Evolutionary conservation across 2,329 filamentous ascomycete species (phyloP).

Genomic region (Didymella sp.): DNA sequence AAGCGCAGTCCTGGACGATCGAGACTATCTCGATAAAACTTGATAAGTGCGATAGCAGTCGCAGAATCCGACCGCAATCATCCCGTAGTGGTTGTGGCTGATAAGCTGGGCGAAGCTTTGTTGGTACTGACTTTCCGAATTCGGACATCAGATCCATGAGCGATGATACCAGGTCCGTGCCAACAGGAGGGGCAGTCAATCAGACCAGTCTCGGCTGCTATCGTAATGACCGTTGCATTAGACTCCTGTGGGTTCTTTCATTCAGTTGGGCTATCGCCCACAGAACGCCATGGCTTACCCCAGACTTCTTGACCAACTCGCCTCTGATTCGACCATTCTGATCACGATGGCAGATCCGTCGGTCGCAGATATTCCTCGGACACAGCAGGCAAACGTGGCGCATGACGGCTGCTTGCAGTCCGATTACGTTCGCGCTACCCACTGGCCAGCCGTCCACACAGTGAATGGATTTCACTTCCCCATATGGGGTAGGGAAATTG

Average conservation of each 20-base stretch:
- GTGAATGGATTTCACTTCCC: slow-evolving; percentile 40
- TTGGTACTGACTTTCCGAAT: slow-evolving; percentile 31
- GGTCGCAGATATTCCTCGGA: slow-evolving; percentile 18
- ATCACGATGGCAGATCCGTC: slow-evolving; percentile 35
- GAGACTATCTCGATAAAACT: slow-evolving; percentile 12
- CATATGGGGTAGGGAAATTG: slow-evolving; percentile 32
- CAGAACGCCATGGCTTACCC: slow-evolving; percentile 17
- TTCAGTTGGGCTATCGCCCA: slow-evolving; percentile 20
- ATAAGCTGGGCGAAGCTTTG: slow-evolving; percentile 28
- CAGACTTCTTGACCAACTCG: slow-evolving; percentile 16
- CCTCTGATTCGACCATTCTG: slow-evolving; percentile 20
- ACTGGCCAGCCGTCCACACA: slow-evolving; percentile 30
- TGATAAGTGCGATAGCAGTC: slow-evolving; percentile 28
- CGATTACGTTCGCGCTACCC: slow-evolving; percentile 37
- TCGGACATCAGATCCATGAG: slow-evolving; percentile 41
- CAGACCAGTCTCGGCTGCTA: slow-evolving; percentile 31
- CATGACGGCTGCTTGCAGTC: slow-evolving; percentile 27
- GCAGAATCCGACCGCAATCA: slow-evolving; percentile 21
- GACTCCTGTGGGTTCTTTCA: slow-evolving; percentile 22
- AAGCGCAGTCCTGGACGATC: not conserved
- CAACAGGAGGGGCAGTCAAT: slow-evolving; percentile 35
- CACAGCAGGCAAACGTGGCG: slow-evolving; percentile 27
- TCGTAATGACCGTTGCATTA: slow-evolving; percentile 32
- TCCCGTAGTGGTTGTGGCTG: slow-evolving; percentile 24
- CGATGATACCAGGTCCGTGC: slow-evolving; percentile 30